Conservation (phyloP, 495 filamentous ascomycete genomes). For the Umbilicaria muhlenbergii region DNA sequence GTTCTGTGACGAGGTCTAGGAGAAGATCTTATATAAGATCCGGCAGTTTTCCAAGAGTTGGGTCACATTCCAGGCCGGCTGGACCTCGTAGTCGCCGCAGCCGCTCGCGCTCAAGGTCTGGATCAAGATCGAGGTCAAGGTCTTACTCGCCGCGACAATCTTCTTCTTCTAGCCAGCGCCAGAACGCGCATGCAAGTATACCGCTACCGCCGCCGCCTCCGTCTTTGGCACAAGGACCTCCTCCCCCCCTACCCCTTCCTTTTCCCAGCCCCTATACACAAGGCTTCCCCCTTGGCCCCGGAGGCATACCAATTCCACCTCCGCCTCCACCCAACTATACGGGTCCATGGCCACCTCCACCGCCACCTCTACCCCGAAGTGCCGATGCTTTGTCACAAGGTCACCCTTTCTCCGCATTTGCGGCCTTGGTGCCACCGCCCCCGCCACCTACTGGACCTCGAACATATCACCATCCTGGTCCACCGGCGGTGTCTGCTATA, state of each 20-base stretch:
- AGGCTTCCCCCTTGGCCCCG: conserved; percentile 9
- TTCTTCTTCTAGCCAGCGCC: conserved; percentile 14
- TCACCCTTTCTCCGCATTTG: conserved; percentile 4
- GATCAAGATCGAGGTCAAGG: conserved; percentile 25
- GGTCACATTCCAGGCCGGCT: conserved; percentile 3
- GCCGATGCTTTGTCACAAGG: not conserved
- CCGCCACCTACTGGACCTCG: not conserved
- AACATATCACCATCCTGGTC: too few relatives aligned
- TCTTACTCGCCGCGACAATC: conserved; percentile 31
- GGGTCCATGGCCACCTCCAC: conserved; percentile 36
- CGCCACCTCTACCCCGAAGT: conserved; percentile 18
- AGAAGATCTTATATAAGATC: conserved; percentile 11
- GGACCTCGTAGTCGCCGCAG: conserved; percentile 10
- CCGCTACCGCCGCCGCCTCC: conserved; percentile 15
- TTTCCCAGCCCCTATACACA: conserved; percentile 15
- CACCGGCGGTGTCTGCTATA: too few relatives aligned
- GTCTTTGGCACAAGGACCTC: conserved; percentile 14
- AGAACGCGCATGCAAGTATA: conserved; percentile 12
- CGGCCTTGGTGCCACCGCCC: not conserved
- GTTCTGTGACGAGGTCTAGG: conserved; percentile 17
- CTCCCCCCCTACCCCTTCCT: conserved; percentile 19
- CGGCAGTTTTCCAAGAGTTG: conserved; percentile 7
- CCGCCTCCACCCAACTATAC: conserved; percentile 31
- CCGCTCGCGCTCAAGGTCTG: conserved; percentile 18
- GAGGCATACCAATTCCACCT: conserved; percentile 21